A percentile compares a stretch with the other conserved stretches of the same genome.
phyloP scores from a whole-genome alignment of 331 rosid species.

The Erythrophleum ivorense region DNA sequence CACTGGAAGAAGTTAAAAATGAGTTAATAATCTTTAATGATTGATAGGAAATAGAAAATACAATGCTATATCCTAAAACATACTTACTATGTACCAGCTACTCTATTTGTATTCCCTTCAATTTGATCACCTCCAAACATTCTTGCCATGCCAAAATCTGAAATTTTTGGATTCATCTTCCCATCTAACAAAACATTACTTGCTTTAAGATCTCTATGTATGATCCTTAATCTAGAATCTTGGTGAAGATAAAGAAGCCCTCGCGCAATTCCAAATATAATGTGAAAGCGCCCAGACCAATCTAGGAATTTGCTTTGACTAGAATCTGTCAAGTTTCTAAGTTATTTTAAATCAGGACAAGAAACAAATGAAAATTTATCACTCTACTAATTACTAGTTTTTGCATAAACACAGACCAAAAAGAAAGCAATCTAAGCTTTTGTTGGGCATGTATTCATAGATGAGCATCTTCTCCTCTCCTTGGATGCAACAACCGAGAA shows the following conservation, averaged over 20 bases:
- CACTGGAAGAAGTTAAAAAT: background rate
- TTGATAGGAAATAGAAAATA: background rate
- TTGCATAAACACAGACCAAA: constrained; percentile 38
- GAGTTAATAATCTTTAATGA: background rate
- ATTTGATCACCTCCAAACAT: constrained; percentile 43
- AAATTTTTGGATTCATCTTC: constrained; percentile 55
- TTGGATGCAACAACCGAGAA: constrained; percentile 55
- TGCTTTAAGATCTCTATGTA: constrained; percentile 54
- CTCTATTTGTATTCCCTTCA: constrained; percentile 46
- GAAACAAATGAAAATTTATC: background rate
- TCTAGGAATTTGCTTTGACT: constrained; percentile 8
- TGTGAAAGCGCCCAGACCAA: constrained; percentile 44
- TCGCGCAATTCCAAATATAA: constrained; percentile 42
- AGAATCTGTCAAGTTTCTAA: constrained; percentile 2
- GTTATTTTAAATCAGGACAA: background rate
- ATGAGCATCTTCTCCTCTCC: constrained; percentile 52
- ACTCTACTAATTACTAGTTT: background rate
- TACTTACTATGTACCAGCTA: constrained; percentile 56
- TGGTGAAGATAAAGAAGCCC: constrained; percentile 57
- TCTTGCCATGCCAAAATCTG: constrained; percentile 59
- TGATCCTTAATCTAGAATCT: constrained; percentile 44
- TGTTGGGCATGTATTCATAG: constrained; percentile 60
- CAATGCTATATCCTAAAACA: background rate
- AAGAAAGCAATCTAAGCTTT: constrained; percentile 50
- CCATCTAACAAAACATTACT: constrained; percentile 53